Base-by-base conservation (phyloP, 345 rosid genomes). In the Isatis tinctoria region DNA sequence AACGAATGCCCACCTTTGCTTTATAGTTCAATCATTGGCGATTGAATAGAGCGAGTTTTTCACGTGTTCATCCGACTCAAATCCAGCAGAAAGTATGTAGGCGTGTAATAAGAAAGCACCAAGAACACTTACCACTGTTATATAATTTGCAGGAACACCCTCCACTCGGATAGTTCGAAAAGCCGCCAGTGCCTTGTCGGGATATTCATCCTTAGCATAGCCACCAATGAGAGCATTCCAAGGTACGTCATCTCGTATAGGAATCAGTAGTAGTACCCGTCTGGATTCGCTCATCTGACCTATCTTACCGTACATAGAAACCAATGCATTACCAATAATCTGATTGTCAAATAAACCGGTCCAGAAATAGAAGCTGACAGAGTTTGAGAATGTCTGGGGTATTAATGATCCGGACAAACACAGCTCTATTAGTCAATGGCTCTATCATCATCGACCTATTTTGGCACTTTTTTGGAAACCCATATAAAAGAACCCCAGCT, bases 161-260 rank as follows among this genome's bases (percentile, higher is more conserved):
- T 87, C 89, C 76, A 77, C 35, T 79, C 88, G 84, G 91, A 94
- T 85, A 61, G 82, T 24, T 48, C 70, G 85, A 75, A 87, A 89
- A 66, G 84, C 73, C 32, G 70, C 70, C 26, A 94, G 30, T 17
- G 89, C 95, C 18, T 75, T 82, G 24, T 70, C 67, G 1, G 76
- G 16, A 64, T 88, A 82, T 76, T 82, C 83, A 74, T 84, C 83
- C 68, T 87, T 91, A 20, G 87, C 89, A 80, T 82, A 65, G 24
- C 91, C 93, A 60, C 97, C 91, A 53, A 93, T 86, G 35, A 89
- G 84, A 47, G 97, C 94, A 86, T 91, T 93, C 91, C 96, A 93
- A 65, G 91, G 86, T 60, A 89, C 90, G 47, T 51, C 69, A 62
- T 88, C 86, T 74, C 70, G 81, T 72, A 57, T 79, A 26, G 86